Percentiles rank a stretch among this genome's conserved stretches.
Evolutionary conservation across 1,139 yeast species (phyloP).

Genomic region (Neolecta irregularis): DNA sequence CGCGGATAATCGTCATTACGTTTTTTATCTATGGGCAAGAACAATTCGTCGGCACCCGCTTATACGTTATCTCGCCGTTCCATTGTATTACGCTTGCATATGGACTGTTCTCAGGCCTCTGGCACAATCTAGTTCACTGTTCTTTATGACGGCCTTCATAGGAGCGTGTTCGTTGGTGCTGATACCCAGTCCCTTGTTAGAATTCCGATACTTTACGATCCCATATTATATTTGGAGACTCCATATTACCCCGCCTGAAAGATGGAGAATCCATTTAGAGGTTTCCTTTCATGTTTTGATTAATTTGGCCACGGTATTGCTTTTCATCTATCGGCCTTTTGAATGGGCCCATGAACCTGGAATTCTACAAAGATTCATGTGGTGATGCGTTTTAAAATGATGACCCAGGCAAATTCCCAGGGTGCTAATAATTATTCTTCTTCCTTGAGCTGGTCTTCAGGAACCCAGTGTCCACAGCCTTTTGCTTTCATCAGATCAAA

Average conservation of each 20-base stretch:
- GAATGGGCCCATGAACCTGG: constrained; percentile 49
- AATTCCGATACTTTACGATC: constrained; percentile 77
- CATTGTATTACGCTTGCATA: constrained; percentile 56
- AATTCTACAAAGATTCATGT: constrained; percentile 61
- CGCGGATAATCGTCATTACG: constrained; percentile 88
- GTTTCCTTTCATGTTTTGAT: constrained; percentile 43
- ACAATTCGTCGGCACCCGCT: constrained; percentile 35
- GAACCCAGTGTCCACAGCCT: too few relatives aligned
- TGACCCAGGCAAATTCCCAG: too few relatives aligned
- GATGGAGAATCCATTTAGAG: constrained; percentile 36
- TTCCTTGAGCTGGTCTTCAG: too few relatives aligned
- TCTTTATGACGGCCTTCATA: constrained; percentile 31
- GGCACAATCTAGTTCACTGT: constrained; percentile 18
- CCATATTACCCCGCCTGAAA: constrained; percentile 23
- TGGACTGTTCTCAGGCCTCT: constrained; percentile 25
- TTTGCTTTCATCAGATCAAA: too few relatives aligned
- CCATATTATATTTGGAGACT: constrained; percentile 68
- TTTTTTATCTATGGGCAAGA: constrained; percentile 60
- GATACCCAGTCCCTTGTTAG: constrained; percentile 81
- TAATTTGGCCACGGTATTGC: constrained; percentile 35
- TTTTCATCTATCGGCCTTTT: constrained; percentile 52
- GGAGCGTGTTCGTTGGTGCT: constrained; percentile 45
- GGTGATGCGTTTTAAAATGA: constrained; percentile 33
- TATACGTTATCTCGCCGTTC: constrained; percentile 35
- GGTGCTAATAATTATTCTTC: too few relatives aligned